Percentiles rank a stretch among this genome's conserved stretches.
Evolutionary conservation across 352 stramenopile genomes (phyloP).

Genomic region (Phytophthora idaei): DNA sequence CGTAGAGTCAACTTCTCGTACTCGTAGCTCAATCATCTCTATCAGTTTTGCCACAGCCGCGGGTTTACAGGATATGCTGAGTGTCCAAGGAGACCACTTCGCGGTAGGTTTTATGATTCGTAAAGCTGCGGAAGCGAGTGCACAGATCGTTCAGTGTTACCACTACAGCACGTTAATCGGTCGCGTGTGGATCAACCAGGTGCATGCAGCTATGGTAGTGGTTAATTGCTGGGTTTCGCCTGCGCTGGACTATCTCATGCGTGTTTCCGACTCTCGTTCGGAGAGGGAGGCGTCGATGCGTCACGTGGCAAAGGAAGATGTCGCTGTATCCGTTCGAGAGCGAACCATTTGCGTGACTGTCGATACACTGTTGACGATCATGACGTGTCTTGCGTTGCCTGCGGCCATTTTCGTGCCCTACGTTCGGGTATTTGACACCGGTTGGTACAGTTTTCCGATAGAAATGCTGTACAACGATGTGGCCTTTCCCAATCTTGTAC

Average conservation of each 20-base stretch:
- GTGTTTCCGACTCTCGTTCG: not conserved
- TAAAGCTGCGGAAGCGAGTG: constrained; percentile 16
- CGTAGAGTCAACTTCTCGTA: not conserved
- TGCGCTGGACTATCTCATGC: constrained; percentile 24
- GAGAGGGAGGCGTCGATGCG: not conserved
- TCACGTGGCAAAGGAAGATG: constrained; percentile 1
- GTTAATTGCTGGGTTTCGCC: constrained; percentile 44
- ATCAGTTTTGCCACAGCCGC: constrained; percentile 9
- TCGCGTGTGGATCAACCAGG: constrained; percentile 51
- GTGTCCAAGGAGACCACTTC: constrained; percentile 30
- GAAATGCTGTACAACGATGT: constrained; percentile 49
- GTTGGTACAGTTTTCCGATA: constrained; percentile 36
- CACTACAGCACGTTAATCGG: constrained; percentile 45
- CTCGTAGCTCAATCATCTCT: not conserved
- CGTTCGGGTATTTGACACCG: constrained; percentile 32
- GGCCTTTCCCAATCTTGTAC: constrained; percentile 48
- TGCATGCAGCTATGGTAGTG: constrained; percentile 46
- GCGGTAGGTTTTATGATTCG: constrained; percentile 19
- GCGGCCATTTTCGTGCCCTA: constrained; percentile 25
- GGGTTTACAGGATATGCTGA: constrained; percentile 12
- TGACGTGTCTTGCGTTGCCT: constrained; percentile 14
- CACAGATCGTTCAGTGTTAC: constrained; percentile 52
- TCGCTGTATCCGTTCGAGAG: constrained; percentile 4
- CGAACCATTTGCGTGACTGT: constrained; percentile 18
- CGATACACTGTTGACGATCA: constrained; percentile 12